A percentile compares a stretch with the other conserved stretches of the same genome.
Evolutionary conservation across 192 early-diverging fungal genomes (phyloP).

Genomic region (Spinellus fusiger): DNA sequence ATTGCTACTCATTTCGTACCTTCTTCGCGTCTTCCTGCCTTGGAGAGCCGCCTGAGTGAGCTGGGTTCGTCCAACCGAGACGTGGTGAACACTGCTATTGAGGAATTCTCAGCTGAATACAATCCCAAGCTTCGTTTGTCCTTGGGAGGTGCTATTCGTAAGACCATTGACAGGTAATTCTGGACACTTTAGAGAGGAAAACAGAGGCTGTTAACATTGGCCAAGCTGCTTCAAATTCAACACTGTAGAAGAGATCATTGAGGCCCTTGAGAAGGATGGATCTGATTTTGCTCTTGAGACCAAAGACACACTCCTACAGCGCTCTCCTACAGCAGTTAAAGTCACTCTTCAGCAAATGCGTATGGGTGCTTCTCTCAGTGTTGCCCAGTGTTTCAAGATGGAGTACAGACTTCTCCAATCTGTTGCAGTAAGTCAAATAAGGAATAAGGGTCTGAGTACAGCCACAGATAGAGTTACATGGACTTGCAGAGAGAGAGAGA

Average conservation of each 20-base stretch:
- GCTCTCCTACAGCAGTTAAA: constrained; percentile 85
- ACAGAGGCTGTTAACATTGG: neutral
- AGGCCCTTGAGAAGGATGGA: constrained; percentile 70
- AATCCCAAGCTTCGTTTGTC: constrained; percentile 29
- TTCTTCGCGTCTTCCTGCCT: constrained; percentile 65
- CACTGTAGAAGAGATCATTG: constrained; percentile 80
- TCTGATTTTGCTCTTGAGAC: constrained; percentile 66
- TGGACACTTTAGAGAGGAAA: neutral
- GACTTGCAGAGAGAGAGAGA: too few species aligned
- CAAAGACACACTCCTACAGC: constrained; percentile 49
- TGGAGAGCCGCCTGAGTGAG: constrained; percentile 79
- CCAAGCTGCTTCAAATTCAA: constrained; percentile 76
- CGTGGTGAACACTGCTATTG: constrained; percentile 80
- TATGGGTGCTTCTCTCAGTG: constrained; percentile 52
- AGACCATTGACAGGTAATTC: constrained; percentile 48
- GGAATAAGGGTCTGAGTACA: neutral
- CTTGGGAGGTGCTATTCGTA: constrained; percentile 41
- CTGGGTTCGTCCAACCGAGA: constrained; percentile 70
- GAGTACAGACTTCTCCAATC: constrained; percentile 77
- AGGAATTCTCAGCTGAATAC: constrained; percentile 79
- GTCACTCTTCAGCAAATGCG: constrained; percentile 83
- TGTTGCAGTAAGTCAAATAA: constrained; percentile 41
- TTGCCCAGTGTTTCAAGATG: constrained; percentile 76
- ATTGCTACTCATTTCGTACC: constrained; percentile 97
- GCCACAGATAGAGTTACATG: neutral